Evolutionary conservation across 441 rosid genomes (phyloP).

Genomic region (Pelargonium citronellum): DNA sequence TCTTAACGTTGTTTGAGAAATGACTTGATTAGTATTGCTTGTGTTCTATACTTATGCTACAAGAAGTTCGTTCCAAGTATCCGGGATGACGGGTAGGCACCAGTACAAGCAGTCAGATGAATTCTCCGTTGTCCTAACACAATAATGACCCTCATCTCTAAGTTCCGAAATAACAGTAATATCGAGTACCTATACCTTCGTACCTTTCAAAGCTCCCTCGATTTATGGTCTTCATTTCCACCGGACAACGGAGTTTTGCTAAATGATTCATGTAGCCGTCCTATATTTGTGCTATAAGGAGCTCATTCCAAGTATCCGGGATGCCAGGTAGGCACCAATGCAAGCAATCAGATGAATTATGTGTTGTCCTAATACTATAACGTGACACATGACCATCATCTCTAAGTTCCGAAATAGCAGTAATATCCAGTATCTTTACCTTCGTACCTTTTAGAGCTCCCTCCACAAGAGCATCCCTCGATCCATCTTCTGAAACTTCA

Average conservation of each 20-base stretch:
- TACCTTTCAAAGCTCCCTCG: conserved; percentile 52
- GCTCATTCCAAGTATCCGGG: conserved; percentile 65
- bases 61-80: conserved; percentile 61
- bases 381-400: conserved; percentile 62
- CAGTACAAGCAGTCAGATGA: conserved; percentile 62
- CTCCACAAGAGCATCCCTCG: conserved; percentile 45
- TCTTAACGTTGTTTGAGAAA: too few species aligned
- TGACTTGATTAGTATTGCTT: too few species aligned
- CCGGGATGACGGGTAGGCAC: conserved; percentile 66
- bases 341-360: conserved; percentile 50
- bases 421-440: conserved; percentile 55
- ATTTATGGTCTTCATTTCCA: conserved; percentile 42
- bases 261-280: too few species aligned
- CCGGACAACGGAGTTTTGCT: conserved; percentile 33
- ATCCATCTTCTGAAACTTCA: conserved; percentile 37
- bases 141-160: conserved; percentile 64
- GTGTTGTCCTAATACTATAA: conserved; percentile 31
- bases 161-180: conserved; percentile 56
- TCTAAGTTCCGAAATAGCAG: conserved; percentile 55
- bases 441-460: conserved; percentile 47
- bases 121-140: conserved; percentile 29
- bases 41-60: conserved; percentile 35
- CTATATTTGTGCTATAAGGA: conserved; percentile 45
- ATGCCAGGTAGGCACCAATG: conserved; percentile 78
- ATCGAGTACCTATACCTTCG: conserved; percentile 54